These are phyloP conservation scores for Daphne laureola DNA, from an alignment of 441 rosid genomes.

Conservation along the genomic window DNA sequence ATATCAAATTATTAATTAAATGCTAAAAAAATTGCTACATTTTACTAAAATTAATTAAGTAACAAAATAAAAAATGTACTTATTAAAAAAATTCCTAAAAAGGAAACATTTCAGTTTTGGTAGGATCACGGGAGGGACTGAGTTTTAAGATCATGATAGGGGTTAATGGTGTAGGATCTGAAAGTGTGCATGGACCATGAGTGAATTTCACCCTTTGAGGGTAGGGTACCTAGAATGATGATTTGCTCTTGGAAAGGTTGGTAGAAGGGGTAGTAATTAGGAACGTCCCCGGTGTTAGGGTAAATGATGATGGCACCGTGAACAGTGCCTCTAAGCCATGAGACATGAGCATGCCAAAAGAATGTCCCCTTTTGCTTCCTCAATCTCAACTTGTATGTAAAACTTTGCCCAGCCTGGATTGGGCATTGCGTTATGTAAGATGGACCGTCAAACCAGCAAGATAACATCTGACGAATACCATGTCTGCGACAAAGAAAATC, in stretches of 20 bases:
- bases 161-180: too few relatives aligned
- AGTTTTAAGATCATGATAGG: too few relatives aligned
- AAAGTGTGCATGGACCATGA: too few relatives aligned
- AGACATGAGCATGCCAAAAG: constrained; percentile 85
- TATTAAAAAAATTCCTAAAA: too few relatives aligned
- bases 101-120: too few relatives aligned
- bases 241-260: constrained; percentile 61
- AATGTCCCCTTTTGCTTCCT: constrained; percentile 67
- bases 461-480: constrained; percentile 69
- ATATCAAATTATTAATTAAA: too few relatives aligned
- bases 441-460: constrained; percentile 91
- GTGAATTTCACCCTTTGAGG: too few relatives aligned
- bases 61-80: too few relatives aligned
- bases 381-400: constrained; percentile 66
- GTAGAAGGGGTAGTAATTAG: constrained; percentile 70
- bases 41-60: too few relatives aligned
- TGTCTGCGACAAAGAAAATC: constrained; percentile 39
- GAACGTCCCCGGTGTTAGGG: constrained; percentile 53
- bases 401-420: constrained; percentile 60
- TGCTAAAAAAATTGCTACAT: too few relatives aligned
- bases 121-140: too few relatives aligned
- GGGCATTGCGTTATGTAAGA: constrained; percentile 86
- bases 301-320: constrained; percentile 70
- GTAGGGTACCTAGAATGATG: constrained; percentile 42
- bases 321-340: constrained; percentile 81